Evolutionary conservation across 2,329 filamentous ascomycete species (phyloP).

Genomic region (Cercospora sp.): DNA sequence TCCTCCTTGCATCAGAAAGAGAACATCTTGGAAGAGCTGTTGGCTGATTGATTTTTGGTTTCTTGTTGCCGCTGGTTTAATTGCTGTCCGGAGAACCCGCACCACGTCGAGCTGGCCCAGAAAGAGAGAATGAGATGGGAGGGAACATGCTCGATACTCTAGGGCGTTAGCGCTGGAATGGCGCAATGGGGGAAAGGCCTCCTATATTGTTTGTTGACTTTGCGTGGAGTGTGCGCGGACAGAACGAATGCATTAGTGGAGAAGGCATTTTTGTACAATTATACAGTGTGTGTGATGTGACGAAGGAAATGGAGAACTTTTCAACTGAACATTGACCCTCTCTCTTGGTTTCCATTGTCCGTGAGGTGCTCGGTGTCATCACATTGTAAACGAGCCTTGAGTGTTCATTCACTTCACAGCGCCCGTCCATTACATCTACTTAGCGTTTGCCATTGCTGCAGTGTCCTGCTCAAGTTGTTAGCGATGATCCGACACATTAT

Average conservation of each 20-base stretch:
- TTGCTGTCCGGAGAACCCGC: not conserved
- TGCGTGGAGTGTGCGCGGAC: not conserved
- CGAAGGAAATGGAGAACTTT: not conserved
- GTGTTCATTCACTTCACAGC: not conserved
- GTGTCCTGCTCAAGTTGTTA: constrained; percentile 25
- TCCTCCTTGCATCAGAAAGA: not conserved
- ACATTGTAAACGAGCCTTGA: not conserved
- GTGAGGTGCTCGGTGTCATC: not conserved
- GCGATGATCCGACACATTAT: not conserved
- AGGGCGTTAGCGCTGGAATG: not conserved
- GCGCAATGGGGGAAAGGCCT: not conserved
- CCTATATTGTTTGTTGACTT: not conserved
- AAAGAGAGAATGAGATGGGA: not conserved
- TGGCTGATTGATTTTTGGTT: not conserved
- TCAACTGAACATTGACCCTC: not conserved
- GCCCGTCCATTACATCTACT: constrained; percentile 11
- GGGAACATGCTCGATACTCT: not conserved
- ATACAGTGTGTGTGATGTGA: constrained; percentile 1
- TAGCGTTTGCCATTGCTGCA: constrained; percentile 30
- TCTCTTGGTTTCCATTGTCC: not conserved
- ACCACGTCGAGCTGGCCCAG: not conserved
- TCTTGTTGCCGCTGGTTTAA: not conserved
- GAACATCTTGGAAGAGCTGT: not conserved
- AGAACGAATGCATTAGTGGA: not conserved
- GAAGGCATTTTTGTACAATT: constrained; percentile 1